Conservation (phyloP, 2,329 filamentous ascomycete genomes). For the Paraphaeosphaeria sporulosa region DNA sequence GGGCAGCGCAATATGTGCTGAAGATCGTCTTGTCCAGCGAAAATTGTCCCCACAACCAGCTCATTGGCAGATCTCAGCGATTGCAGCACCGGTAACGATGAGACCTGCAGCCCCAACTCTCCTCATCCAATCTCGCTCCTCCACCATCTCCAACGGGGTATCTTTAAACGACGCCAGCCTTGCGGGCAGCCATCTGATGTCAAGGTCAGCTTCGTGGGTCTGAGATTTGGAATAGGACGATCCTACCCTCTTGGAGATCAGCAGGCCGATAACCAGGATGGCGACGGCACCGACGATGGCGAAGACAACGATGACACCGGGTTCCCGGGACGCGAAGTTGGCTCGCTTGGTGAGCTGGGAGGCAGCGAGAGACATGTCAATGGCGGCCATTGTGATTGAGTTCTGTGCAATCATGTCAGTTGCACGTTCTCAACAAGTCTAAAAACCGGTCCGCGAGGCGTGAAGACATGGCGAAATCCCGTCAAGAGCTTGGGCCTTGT, state of each 20-base stretch:
- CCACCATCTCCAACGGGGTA: conserved; percentile 15
- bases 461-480: conserved; percentile 1
- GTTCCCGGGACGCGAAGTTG: conserved; percentile 65
- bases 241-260: conserved; percentile 56
- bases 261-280: conserved; percentile 59
- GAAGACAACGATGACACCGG: conserved; percentile 70
- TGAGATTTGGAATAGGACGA: background rate
- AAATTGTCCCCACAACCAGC: conserved; percentile 6
- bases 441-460: conserved; percentile 2
- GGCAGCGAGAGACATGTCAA: conserved; percentile 47
- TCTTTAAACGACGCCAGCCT: conserved; percentile 17
- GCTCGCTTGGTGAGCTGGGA: conserved; percentile 59
- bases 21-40: conserved; percentile 12
- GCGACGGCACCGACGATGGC: conserved; percentile 65
- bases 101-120: conserved; percentile 9
- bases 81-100: conserved; percentile 6
- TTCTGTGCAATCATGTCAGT: conserved; percentile 30
- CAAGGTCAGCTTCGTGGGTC: background rate
- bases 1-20: conserved; percentile 5
- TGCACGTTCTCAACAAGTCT: conserved; percentile 1
- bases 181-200: conserved; percentile 16
- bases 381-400: conserved; percentile 45
- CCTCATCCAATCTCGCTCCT: conserved; percentile 5
- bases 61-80: conserved; percentile 10
- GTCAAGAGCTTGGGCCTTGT: conserved; percentile 20